phyloP scores from a whole-genome alignment of 1,139 yeast species.

The Zygoascus meyerae region DNA sequence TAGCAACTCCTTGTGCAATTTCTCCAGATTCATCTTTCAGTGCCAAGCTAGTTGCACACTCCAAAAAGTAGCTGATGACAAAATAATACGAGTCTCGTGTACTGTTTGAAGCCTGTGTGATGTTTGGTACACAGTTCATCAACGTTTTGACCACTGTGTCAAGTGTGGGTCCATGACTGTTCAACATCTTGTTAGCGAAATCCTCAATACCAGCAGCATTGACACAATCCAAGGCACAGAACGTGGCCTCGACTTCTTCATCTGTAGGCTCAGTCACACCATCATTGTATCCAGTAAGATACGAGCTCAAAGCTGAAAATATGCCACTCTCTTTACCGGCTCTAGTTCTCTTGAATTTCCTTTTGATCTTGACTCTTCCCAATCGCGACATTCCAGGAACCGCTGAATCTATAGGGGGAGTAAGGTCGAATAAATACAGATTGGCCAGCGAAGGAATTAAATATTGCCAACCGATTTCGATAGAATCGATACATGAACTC shows the following conservation, averaged over 20 bases:
- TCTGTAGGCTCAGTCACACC: slow-evolving; percentile 89
- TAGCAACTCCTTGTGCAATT: slow-evolving; percentile 1
- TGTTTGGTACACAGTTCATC: slow-evolving; percentile 25
- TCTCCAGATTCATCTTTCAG: slow-evolving; percentile 16
- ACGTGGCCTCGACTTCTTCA: slow-evolving; percentile 81
- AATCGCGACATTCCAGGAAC: slow-evolving; percentile 33
- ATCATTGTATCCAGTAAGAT: slow-evolving; percentile 79
- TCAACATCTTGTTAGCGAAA: slow-evolving; percentile 38
- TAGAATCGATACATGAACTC: slow-evolving; percentile 48
- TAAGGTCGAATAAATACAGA: slow-evolving; percentile 66
- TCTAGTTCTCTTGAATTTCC: slow-evolving; percentile 55
- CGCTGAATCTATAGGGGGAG: slow-evolving; percentile 35
- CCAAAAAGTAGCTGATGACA: slow-evolving; percentile 22
- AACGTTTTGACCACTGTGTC: slow-evolving; percentile 20
- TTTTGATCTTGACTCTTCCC: slow-evolving; percentile 60
- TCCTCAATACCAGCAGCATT: slow-evolving; percentile 55
- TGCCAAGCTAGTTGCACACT: slow-evolving; percentile 21
- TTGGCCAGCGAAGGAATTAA: slow-evolving; percentile 56
- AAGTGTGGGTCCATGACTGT: slow-evolving; percentile 12
- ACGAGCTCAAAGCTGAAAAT: slow-evolving; percentile 85
- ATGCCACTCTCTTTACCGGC: slow-evolving; percentile 65
- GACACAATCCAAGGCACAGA: slow-evolving; percentile 77
- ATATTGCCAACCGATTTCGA: slow-evolving; percentile 51
- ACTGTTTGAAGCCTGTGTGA: slow-evolving; percentile 20
- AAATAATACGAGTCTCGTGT: slow-evolving; percentile 22